Percentiles rank a stretch among this genome's conserved stretches.
These are phyloP conservation scores for Phlegmacium glaucopus DNA, from an alignment of 768 basidiomycete genomes.

Conservation along the genomic window DNA sequence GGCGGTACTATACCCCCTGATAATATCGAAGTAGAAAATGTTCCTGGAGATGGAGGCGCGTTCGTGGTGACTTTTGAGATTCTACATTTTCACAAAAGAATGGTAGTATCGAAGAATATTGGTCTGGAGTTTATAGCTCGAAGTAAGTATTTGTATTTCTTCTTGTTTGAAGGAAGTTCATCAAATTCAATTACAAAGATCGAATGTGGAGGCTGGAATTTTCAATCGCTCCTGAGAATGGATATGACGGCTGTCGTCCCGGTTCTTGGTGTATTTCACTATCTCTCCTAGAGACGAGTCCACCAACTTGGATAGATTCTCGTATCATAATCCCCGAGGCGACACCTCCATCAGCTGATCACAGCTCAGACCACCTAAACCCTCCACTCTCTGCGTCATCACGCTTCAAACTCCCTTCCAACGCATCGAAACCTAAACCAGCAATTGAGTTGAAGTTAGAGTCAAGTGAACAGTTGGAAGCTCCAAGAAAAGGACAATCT, in stretches of 20 bases:
- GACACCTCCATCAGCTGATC: background rate
- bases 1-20: constrained; percentile 45
- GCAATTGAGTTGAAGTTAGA: constrained; percentile 34
- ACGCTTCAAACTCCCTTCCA: background rate
- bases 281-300: constrained; percentile 50
- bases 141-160: constrained; percentile 23
- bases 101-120: constrained; percentile 57
- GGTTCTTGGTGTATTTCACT: constrained; percentile 51
- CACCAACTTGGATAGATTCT: constrained; percentile 56
- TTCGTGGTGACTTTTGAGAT: constrained; percentile 54
- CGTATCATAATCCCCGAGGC: constrained; percentile 31
- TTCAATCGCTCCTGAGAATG: constrained; percentile 19
- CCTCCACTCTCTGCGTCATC: constrained; percentile 2
- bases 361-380: constrained; percentile 5
- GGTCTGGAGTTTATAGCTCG: constrained; percentile 64
- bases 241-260: constrained; percentile 21
- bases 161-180: background rate
- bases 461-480: constrained; percentile 29
- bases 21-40: constrained; percentile 51
- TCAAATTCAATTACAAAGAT: constrained; percentile 28
- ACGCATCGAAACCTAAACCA: constrained; percentile 21
- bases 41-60: constrained; percentile 43
- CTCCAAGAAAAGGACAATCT: constrained; percentile 12
- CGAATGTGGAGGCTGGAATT: constrained; percentile 55
- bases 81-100: constrained; percentile 65